Evolutionary conservation across 176 grass and related monocot species (phyloP).

Genomic region (Canna indica): DNA sequence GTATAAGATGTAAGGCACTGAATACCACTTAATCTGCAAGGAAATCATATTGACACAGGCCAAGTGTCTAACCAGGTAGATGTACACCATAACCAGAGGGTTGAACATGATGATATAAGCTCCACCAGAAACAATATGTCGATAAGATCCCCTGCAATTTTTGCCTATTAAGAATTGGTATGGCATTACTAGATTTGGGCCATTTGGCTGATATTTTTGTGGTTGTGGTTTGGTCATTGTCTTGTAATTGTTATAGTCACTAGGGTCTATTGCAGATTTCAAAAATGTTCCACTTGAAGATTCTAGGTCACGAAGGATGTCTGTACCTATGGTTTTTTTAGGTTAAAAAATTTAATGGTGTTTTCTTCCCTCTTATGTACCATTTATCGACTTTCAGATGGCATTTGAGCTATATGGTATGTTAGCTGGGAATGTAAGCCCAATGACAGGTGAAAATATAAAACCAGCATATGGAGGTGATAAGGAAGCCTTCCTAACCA

Average conservation of each 20-base stretch:
- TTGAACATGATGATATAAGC: no score
- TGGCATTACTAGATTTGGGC: neutral
- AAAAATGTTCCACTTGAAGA: neutral
- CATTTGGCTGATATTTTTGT: neutral
- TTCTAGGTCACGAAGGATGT: neutral
- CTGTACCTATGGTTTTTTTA: no score
- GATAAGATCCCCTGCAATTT: no score
- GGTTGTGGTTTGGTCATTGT: neutral
- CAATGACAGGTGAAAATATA: conserved; percentile 88
- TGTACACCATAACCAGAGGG: no score
- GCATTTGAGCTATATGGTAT: conserved; percentile 95
- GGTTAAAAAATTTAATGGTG: conserved; percentile 7
- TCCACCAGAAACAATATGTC: no score
- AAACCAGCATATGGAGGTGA: conserved; percentile 83
- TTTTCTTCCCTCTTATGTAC: neutral
- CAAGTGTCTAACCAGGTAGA: no score
- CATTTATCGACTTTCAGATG: conserved; percentile 48
- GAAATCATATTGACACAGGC: no score
- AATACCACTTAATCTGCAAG: no score
- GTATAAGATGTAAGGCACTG: no score
- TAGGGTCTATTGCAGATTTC: neutral
- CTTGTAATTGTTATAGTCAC: no score
- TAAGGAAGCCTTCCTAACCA: conserved; percentile 83
- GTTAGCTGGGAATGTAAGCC: conserved; percentile 85
- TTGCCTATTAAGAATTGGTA: no score